Evolutionary conservation across 352 stramenopile species (phyloP), one percentile per base, ranked within the genome.

Genomic region (Pythium rhizo-oryzae): DNA sequence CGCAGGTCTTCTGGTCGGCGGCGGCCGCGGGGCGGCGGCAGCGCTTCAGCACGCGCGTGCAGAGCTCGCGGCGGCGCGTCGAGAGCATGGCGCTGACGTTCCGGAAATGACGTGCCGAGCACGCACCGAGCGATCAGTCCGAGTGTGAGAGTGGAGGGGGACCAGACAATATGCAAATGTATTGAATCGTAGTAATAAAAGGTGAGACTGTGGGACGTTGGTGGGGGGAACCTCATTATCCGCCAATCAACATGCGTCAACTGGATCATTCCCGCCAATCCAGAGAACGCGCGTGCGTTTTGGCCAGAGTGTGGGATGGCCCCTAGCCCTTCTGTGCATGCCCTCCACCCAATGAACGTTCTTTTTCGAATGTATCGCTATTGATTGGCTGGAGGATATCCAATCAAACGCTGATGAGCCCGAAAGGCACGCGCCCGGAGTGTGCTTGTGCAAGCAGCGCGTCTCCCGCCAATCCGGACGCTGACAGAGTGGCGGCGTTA

Each of bases 31-130:
- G 16, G 25, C 44, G 57, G 25, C 61, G 61, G 52, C 61, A 68
- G 61, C 61, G 61, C 61, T 68, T 68, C 30, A 68, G 52, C 50
- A 68, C 61, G 39, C 61, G 61, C 28, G 51, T 60, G 61, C 61
- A 61, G 6, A 68, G 61, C 21, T 58, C 51, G 37, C 61, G 61
- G 49, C 61, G 61, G 51, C 43, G 43, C 19, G 61, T 62, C 39
- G 37, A 66, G 19, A 66, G 46, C 58, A 64, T 64, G 24, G 41
- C 4, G 25, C 2, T 25, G 41, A 28, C 23, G 23, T 43, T 62
- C 28, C 23, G 18, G 56, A 44, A 62, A 62, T 62, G 56, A 41
- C n/a, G 39, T 0, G 21, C 15, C 19, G 9, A 8, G 41, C 41
- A n/a, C n/a, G n/a, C n/a, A n/a, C n/a, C n/a, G n/a, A n/a, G n/a